Evolutionary conservation across 2,329 filamentous ascomycete genomes (phyloP).

Genomic region (Daldinia sp.): DNA sequence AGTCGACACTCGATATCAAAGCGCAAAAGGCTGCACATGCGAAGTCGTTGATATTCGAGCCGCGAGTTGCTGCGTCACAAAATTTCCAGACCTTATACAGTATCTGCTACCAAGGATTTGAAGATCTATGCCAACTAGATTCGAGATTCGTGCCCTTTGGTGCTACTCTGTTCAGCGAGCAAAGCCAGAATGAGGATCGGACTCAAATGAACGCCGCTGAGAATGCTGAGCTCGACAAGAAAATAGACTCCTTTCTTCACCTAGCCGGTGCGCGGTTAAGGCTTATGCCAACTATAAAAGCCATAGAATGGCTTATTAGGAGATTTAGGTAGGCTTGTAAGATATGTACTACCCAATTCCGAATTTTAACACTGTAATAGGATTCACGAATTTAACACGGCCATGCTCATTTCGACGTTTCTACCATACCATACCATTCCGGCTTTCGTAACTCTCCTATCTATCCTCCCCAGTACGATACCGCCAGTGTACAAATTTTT

Average conservation of each 20-base stretch:
- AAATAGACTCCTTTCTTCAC: slow-evolving; percentile 84
- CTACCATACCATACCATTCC: slow-evolving; percentile 91
- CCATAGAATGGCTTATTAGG: slow-evolving; percentile 93
- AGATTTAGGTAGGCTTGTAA: slow-evolving; percentile 77
- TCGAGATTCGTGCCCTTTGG: slow-evolving; percentile 79
- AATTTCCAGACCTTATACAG: slow-evolving; percentile 90
- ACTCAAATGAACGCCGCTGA: slow-evolving; percentile 84
- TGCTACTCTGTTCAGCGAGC: slow-evolving; percentile 88
- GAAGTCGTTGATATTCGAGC: slow-evolving; percentile 94
- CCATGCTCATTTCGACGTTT: slow-evolving; percentile 83
- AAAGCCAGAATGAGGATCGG: slow-evolving; percentile 90
- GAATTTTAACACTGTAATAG: slow-evolving; percentile 59
- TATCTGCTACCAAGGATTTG: slow-evolving; percentile 88
- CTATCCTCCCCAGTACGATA: slow-evolving; percentile 83
- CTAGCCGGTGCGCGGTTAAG: slow-evolving; percentile 81
- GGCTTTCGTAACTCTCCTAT: slow-evolving; percentile 86
- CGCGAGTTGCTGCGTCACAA: slow-evolving; percentile 84
- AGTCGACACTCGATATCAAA: slow-evolving; percentile 90
- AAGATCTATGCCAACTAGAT: slow-evolving; percentile 91
- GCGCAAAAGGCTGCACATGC: slow-evolving; percentile 92
- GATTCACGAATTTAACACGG: slow-evolving; percentile 91
- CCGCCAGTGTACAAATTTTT: slow-evolving; percentile 85
- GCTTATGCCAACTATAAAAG: slow-evolving; percentile 88
- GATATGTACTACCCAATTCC: not conserved
- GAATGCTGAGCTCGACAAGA: slow-evolving; percentile 83